Percentiles rank a stretch among this genome's conserved stretches.
Conservation (phyloP, 2,329 filamentous ascomycete genomes). For the Aureobasidium sp. region DNA sequence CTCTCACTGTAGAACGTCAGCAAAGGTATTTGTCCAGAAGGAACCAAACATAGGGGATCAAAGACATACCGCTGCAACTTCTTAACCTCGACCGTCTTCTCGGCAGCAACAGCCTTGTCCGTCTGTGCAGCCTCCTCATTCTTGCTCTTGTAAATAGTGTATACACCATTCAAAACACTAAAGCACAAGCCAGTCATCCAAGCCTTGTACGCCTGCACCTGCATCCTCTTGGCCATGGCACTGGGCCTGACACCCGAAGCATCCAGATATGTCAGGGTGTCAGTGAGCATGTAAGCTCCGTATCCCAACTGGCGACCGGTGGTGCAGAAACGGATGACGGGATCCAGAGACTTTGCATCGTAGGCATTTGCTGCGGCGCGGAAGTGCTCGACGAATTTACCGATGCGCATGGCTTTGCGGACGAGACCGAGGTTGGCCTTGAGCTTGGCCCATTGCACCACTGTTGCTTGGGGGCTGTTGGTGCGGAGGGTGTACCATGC, state of each 20-base stretch:
- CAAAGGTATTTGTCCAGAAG: background rate
- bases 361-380: constrained; percentile 62
- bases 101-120: constrained; percentile 51
- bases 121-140: constrained; percentile 66
- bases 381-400: constrained; percentile 95
- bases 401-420: constrained; percentile 84
- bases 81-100: constrained; percentile 87
- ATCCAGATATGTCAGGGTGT: constrained; percentile 64
- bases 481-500: constrained; percentile 97
- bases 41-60: background rate
- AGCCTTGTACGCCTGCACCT: constrained; percentile 67
- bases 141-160: constrained; percentile 65
- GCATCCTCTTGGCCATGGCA: constrained; percentile 55
- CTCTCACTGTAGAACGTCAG: constrained; percentile 49
- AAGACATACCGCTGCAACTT: constrained; percentile 65
- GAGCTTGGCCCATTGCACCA: constrained; percentile 72
- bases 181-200: constrained; percentile 78
- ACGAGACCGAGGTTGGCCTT: constrained; percentile 90
- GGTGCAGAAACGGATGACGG: constrained; percentile 69
- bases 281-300: constrained; percentile 75
- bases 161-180: constrained; percentile 66
- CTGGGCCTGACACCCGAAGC: constrained; percentile 67
- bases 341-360: constrained; percentile 43
- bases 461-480: constrained; percentile 65
- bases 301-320: constrained; percentile 89